Base-by-base conservation (phyloP, 352 stramenopile species). In the Blastocystis sp. region DNA sequence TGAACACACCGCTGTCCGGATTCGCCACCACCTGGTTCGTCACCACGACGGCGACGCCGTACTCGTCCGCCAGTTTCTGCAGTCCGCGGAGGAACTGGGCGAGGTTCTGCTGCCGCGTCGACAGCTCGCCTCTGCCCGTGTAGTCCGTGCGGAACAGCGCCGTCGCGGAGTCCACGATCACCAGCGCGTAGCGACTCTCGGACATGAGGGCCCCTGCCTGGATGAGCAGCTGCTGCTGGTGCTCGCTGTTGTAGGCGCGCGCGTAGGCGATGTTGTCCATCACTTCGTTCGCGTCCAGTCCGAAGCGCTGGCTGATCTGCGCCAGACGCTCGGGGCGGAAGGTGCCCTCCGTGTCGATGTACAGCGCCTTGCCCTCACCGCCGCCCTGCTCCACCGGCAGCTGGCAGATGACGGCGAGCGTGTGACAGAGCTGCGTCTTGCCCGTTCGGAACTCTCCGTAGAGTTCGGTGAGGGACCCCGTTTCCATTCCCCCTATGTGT, bases 61-160 rank as follows among this genome's bases (percentile, higher is more conserved):
- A 99, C 90, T 99, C 96, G 89, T 99, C 96, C 0, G 94, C 94
- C 91, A 99, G 95, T 66, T 96, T 91, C 64, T 95, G 98, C 34
- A 99, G 91, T 71, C 97, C 93, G 14, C 96, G 93, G 70, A 99
- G 90, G 89, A 99, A 99, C 81, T 96, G 96, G 56, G 90, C 92
- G 10, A 93, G 90, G 86, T 93, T 91, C 91, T 94, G 92, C 89
- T 95, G 91, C 82, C 96, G 92, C 76, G 98, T 95, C 1, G 95
- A 96, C 17, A 99, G 91, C 89, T 99, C 97, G 53, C 96, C 96
- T 90, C 97, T 94, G 10, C 97, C 96, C 2, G 92, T 97, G 90
- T 98, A 99, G 91, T 99, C 97, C 61, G 96, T 99, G 76, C 97
- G 92, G 91, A 98, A 99, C 7, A 99, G 89, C 2, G 96, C 96